Conservation (phyloP, 129 eudicot genomes). For the Flaveria robusta region DNA sequence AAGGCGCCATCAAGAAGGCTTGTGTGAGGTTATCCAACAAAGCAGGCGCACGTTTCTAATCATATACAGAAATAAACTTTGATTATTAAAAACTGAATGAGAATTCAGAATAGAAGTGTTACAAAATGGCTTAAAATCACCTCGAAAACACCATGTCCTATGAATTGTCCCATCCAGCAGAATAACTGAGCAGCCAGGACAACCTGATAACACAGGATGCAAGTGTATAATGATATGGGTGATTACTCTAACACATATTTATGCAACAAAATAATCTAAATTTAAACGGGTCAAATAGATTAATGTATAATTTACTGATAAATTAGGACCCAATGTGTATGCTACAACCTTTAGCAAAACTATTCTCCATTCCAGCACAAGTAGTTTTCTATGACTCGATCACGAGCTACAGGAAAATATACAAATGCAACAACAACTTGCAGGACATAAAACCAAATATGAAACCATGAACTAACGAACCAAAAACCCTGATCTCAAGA, state of each 20-base stretch:
- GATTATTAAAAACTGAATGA: neutral
- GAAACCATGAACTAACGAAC: no score
- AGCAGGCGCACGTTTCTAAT: slow-evolving; percentile 96
- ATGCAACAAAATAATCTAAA: neutral
- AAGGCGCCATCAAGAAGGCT: slow-evolving; percentile 95
- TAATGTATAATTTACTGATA: no score
- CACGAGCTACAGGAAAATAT: neutral
- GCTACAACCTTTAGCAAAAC: neutral
- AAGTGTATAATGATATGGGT: neutral
- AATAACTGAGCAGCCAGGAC: slow-evolving; percentile 74
- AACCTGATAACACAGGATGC: slow-evolving; percentile 49
- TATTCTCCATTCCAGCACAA: neutral
- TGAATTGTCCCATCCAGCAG: slow-evolving; percentile 85
- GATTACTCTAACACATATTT: neutral
- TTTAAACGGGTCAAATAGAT: neutral
- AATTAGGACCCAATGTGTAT: no score
- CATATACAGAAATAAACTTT: slow-evolving; percentile 2
- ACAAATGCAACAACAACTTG: neutral
- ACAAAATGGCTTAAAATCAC: slow-evolving; percentile 33
- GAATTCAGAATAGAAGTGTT: neutral
- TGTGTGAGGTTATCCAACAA: slow-evolving; percentile 79
- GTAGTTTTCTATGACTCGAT: neutral
- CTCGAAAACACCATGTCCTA: slow-evolving; percentile 98
- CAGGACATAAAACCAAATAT: neutral
- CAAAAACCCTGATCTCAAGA: no score